phyloP scores from a whole-genome alignment of 2,329 filamentous ascomycete species.

The Colletotrichum zoysiae region DNA sequence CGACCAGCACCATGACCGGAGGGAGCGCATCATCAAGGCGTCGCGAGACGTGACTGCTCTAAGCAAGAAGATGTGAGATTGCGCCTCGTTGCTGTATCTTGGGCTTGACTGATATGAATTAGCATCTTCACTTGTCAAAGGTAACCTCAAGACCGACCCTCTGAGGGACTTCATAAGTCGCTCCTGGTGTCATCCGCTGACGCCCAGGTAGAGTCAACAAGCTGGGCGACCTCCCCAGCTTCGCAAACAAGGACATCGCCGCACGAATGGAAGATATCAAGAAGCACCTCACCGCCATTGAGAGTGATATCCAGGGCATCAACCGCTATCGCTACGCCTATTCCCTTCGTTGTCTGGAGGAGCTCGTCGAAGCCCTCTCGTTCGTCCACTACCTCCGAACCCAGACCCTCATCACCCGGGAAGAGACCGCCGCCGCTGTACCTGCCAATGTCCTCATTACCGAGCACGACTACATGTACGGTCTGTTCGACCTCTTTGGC shows the following conservation, averaged over 20 bases:
- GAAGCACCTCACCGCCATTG: slow-evolving; percentile 75
- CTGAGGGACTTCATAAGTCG: not conserved
- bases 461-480: slow-evolving; percentile 88
- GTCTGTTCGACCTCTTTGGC: slow-evolving; percentile 92
- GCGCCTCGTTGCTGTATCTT: fast-evolving
- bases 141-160: slow-evolving; percentile 43
- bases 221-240: slow-evolving; percentile 38
- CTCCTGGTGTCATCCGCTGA: slow-evolving; percentile 21
- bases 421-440: slow-evolving; percentile 67
- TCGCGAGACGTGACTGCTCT: slow-evolving; percentile 92
- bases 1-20: slow-evolving; percentile 93
- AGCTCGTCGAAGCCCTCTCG: slow-evolving; percentile 91
- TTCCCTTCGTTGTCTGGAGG: slow-evolving; percentile 88
- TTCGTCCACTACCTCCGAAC: slow-evolving; percentile 89
- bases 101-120: slow-evolving; percentile 12
- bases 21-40: slow-evolving; percentile 90
- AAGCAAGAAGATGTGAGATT: slow-evolving; percentile 92
- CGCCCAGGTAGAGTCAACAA: slow-evolving; percentile 32
- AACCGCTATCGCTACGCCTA: slow-evolving; percentile 86
- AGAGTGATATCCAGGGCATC: slow-evolving; percentile 79
- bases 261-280: slow-evolving; percentile 79
- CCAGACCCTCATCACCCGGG: slow-evolving; percentile 78
- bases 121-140: slow-evolving; percentile 58
- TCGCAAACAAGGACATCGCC: slow-evolving; percentile 76
- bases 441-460: slow-evolving; percentile 73